Conservation (phyloP, 2,329 filamentous ascomycete genomes). For the Scedosporium apiospermum region DNA sequence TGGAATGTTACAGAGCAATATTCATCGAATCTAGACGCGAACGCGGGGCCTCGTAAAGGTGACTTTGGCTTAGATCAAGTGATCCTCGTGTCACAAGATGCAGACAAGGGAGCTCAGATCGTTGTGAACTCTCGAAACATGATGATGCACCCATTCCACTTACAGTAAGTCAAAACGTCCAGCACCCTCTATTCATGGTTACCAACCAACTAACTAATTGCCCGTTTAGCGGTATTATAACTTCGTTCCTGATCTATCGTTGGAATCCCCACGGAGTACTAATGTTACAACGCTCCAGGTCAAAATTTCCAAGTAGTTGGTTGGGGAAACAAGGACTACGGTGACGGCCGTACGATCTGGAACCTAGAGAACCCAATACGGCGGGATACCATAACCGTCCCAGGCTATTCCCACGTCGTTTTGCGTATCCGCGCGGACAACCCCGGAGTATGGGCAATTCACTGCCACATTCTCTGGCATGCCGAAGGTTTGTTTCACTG, state of each 20-base stretch:
- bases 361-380: constrained; percentile 21
- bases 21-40: not conserved
- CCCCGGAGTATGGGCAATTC: constrained; percentile 46
- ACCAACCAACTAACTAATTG: not conserved
- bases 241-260: too few relatives aligned
- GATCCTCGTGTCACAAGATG: constrained; percentile 10
- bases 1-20: constrained; percentile 8
- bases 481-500: constrained; percentile 22
- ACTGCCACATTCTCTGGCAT: constrained; percentile 51
- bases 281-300: constrained; percentile 18
- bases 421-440: constrained; percentile 47
- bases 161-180: constrained; percentile 10
- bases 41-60: not conserved
- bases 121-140: constrained; percentile 14
- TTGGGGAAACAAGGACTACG: constrained; percentile 22
- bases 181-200: not conserved
- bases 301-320: constrained; percentile 42
- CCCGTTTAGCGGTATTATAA: too few relatives aligned
- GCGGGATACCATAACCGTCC: constrained; percentile 36
- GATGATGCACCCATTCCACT: constrained; percentile 16
- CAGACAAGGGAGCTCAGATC: constrained; percentile 13
- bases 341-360: constrained; percentile 10
- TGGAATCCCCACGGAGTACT: too few relatives aligned
- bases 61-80: constrained; percentile 10
- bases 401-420: constrained; percentile 43